Percentiles rank a stretch among this genome's conserved stretches.
Conservation (phyloP, 371 early-diverging fungal genomes). For the Mucor circinelloides region DNA sequence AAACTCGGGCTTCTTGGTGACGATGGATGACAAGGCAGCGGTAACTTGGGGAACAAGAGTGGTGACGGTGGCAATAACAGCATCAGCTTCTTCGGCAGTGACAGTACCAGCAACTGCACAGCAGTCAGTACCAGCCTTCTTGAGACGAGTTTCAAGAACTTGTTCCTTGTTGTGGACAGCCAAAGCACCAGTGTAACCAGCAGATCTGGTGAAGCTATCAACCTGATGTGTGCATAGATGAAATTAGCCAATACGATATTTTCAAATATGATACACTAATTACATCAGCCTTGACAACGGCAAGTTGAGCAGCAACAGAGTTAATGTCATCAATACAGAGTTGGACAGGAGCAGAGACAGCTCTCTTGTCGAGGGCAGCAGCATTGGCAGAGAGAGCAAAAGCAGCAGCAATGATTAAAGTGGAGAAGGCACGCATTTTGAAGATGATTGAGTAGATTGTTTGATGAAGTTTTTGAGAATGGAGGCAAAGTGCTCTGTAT, state of each 20-base stretch:
- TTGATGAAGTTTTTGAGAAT: too few relatives aligned
- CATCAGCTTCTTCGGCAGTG: conserved; percentile 16
- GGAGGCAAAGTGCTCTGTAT: too few relatives aligned
- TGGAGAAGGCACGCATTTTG: too few relatives aligned
- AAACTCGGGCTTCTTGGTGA: conserved; percentile 18
- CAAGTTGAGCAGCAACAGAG: too few relatives aligned
- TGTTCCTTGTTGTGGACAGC: conserved; percentile 5
- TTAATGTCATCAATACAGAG: too few relatives aligned
- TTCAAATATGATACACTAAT: not conserved
- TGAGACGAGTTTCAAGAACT: conserved; percentile 9
- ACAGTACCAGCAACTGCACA: not conserved
- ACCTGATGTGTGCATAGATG: not conserved
- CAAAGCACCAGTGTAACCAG: conserved; percentile 18
- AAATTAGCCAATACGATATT: too few relatives aligned
- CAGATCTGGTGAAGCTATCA: conserved; percentile 12
- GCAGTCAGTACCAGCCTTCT: conserved; percentile 15
- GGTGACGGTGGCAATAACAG: conserved; percentile 11
- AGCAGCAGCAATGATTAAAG: conserved; percentile 5
- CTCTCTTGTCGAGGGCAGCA: conserved; percentile 18
- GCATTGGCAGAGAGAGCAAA: conserved; percentile 21
- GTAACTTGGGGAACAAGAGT: conserved; percentile 7
- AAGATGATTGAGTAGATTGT: too few relatives aligned
- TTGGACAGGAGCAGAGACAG: conserved; percentile 7
- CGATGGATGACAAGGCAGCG: conserved; percentile 6
- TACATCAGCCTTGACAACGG: conserved; percentile 12